Base-by-base conservation (phyloP, 371 early-diverging fungal species). In the Scutellospora calospora region DNA sequence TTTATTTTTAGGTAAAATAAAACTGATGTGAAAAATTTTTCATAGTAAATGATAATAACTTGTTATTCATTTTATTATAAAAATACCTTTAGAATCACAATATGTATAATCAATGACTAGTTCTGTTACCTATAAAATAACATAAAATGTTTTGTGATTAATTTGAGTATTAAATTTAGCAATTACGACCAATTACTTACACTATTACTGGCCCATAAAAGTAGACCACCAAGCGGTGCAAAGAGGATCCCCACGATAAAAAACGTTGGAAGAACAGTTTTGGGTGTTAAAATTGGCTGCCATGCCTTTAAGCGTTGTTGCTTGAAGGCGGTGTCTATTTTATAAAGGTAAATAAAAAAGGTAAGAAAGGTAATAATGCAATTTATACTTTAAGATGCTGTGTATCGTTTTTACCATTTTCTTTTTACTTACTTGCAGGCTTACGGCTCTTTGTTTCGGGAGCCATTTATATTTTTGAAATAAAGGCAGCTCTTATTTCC, bases 261-360 rank as follows among this genome's bases (percentile, higher is more conserved):
- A 79, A 98, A 93, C 20, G 96, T 93, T 4, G 98, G 98, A 25
- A 98, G 84, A 12, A 97, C 98, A 63, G 94, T 93, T 82, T 94
- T 94, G 59, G 99, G 98, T 8, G 98, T 98, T 57, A 99, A 89
- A 29, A 99, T 93, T 1, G 99, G 99, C 85, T 98, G 98, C 98
- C 98, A 99, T 5, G 98, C 96, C 83, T 96, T 96, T 83, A 99
- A 90, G 22, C 97, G 92, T 86, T 99, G 98, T 87, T 99, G 99
- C 88, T 96, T 96, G 87, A 98, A 98, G 6, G 98, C 95, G 69
- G 97, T 97, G 89, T 98, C 94, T 95, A 83, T 11, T 35, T 45
- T 11, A n/a, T 2, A 31, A 63, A 2, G 18, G 0, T 51, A 25
- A 51, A 66, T 25, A 45, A n/a, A n/a, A n/a, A n/a, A n/a, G n/a